Evolutionary conservation across 139 green algal genomes (phyloP), one percentile per base, ranked within the genome.

Genomic region (Tetradesmus obliquus): DNA sequence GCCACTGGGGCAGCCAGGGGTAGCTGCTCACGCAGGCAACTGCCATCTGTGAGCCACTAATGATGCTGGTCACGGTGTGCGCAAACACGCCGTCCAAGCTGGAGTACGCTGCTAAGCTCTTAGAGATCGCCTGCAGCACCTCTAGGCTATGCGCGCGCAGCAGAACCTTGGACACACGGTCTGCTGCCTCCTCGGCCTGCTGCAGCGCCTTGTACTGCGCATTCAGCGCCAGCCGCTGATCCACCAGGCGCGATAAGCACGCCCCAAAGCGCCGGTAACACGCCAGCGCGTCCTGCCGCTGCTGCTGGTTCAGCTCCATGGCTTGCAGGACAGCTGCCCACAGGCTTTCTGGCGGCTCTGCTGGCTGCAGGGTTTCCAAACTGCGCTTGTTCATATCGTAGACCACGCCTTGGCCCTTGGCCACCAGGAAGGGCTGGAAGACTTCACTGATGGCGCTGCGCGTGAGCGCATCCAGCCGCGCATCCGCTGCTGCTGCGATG

Each of bases 131-230:
- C 88, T 87, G 88, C 88, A 91, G 79, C 5, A 91, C 76, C 55
- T 87, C 76, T 57, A 86, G 54, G 57, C 88, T 91, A 71, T 90
- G 4, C 51, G 55, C 88, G 19, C 81, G 54, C 55, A 79, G 84
- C n/a, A 24, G 74, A 81, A 85, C 10, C 45, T 58, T 62, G 12
- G 69, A 79, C 20, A 62, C 86, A 3, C 32, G 51, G 9, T 84
- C 86, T 8, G 72, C 87, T 58, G 55, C 17, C 54, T 51, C 76
- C 45, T 54, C 88, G 13, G 76, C 58, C 88, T 86, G 54, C 88
- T 91, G 88, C 7, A 91, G 76, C 15, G 76, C 88, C 57, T 60
- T 84, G 32, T 91, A 91, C 88, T 86, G 76, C 12, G 55, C 24
- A 22, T 45, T 20, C 55, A 91, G 57, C 79, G 54, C 55, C 76